Conservation (phyloP, 1,284 basidiomycete species). For the Fomitopsis pinicola region DNA sequence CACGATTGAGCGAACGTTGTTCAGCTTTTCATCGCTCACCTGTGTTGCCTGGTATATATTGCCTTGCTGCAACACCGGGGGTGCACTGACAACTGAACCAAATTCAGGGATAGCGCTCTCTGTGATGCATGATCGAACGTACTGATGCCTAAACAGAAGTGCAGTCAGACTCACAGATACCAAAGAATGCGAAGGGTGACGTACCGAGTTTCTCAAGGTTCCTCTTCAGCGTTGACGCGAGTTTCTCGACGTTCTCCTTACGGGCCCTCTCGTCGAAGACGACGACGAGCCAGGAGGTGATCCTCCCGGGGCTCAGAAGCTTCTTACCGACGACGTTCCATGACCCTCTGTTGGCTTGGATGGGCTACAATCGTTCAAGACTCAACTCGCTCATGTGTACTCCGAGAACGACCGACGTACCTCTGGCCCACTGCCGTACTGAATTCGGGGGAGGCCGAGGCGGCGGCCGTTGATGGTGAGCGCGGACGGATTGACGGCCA, state of each 20-base stretch:
- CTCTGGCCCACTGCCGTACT: slow-evolving; percentile 16
- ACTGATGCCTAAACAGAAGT: slow-evolving; percentile 8
- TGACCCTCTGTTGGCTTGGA: slow-evolving; percentile 14
- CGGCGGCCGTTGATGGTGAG: slow-evolving; percentile 24
- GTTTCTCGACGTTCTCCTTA: slow-evolving; percentile 5
- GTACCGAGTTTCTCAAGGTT: slow-evolving; percentile 31
- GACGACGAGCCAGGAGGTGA: slow-evolving; percentile 25
- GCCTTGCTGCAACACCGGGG: background rate
- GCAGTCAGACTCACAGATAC: background rate
- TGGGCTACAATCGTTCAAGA: slow-evolving; percentile 3
- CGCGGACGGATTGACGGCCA: slow-evolving; percentile 21
- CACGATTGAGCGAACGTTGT: background rate
- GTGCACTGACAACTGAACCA: background rate
- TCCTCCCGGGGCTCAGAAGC: slow-evolving; percentile 10
- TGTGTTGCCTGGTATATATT: background rate
- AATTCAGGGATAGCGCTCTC: background rate
- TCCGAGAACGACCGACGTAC: slow-evolving; percentile 3
- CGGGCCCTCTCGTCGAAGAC: slow-evolving; percentile 20
- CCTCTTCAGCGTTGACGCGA: slow-evolving; percentile 19
- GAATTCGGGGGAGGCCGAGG: slow-evolving; percentile 26
- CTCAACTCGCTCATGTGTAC: background rate
- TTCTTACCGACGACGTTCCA: slow-evolving; percentile 33
- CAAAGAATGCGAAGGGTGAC: background rate
- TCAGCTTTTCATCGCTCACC: background rate
- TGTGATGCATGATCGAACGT: background rate